phyloP scores from a whole-genome alignment of 768 basidiomycete genomes.

The Gautieria morchelliformis region DNA sequence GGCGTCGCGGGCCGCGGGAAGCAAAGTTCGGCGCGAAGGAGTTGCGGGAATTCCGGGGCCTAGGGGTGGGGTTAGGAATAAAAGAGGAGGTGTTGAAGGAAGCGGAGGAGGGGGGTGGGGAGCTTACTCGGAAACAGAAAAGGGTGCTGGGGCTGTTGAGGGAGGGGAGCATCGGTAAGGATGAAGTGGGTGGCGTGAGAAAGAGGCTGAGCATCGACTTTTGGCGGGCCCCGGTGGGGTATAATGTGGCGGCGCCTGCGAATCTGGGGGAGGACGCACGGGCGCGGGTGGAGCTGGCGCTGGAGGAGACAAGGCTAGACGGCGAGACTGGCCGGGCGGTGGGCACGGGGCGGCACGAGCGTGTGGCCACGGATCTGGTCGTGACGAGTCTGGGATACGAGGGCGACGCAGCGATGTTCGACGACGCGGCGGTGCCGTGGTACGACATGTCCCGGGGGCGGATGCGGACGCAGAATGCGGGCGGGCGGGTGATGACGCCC shows the following conservation, averaged over 20 bases:
- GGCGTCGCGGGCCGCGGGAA: constrained; percentile 78
- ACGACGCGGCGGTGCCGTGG: constrained; percentile 22
- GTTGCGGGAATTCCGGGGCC: constrained; percentile 66
- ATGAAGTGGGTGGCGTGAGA: constrained; percentile 34
- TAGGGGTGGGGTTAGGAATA: constrained; percentile 57
- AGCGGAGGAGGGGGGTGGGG: constrained; percentile 7
- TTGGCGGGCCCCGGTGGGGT: constrained; percentile 56
- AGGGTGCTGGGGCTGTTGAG: constrained; percentile 56
- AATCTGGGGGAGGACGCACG: background rate
- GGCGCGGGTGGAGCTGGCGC: constrained; percentile 5
- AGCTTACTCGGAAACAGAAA: constrained; percentile 52
- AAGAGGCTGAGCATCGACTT: constrained; percentile 73
- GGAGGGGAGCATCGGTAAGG: constrained; percentile 53
- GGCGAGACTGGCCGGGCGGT: background rate
- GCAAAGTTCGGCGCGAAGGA: constrained; percentile 92
- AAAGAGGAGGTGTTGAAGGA: constrained; percentile 30
- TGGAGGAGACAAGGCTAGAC: constrained; percentile 13
- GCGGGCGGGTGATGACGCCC: background rate
- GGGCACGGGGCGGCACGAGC: background rate
- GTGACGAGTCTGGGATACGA: constrained; percentile 85
- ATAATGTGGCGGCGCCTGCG: background rate
- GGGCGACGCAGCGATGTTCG: constrained; percentile 23
- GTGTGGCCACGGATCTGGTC: constrained; percentile 60
- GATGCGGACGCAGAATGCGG: constrained; percentile 17
- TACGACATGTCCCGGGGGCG: constrained; percentile 11